Percentiles rank a stretch among this genome's conserved stretches.
Evolutionary conservation across 2,329 filamentous ascomycete genomes (phyloP).

Genomic region (Alternaria solani): DNA sequence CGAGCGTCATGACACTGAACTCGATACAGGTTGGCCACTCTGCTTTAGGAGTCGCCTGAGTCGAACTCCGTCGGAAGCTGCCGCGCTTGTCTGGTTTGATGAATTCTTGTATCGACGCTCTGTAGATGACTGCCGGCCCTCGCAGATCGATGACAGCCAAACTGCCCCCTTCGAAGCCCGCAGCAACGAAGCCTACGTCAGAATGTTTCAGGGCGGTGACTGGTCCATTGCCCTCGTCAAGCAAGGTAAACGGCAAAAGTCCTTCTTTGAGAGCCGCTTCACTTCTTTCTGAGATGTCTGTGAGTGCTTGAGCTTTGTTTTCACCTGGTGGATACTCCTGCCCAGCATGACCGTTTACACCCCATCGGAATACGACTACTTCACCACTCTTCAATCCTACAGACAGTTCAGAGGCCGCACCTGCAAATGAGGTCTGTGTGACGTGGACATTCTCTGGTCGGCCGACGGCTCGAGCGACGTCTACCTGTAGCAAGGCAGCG

Average conservation of each 20-base stretch:
- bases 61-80: constrained; percentile 70
- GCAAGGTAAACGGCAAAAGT: constrained; percentile 78
- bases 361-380: constrained; percentile 86
- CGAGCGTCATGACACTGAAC: constrained; percentile 88
- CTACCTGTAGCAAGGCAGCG: constrained; percentile 78
- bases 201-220: constrained; percentile 83
- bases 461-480: constrained; percentile 82
- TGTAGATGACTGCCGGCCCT: constrained; percentile 84
- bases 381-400: constrained; percentile 86
- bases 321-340: constrained; percentile 65
- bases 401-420: constrained; percentile 83
- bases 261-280: constrained; percentile 81
- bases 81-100: constrained; percentile 77
- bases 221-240: constrained; percentile 83
- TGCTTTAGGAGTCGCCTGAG: constrained; percentile 55
- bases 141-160: constrained; percentile 86
- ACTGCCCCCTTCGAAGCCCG: constrained; percentile 83
- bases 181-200: constrained; percentile 91
- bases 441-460: constrained; percentile 81
- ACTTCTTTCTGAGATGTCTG: constrained; percentile 74
- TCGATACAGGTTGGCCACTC: constrained; percentile 86
- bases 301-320: constrained; percentile 63
- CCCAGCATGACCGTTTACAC: constrained; percentile 76
- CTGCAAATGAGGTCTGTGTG: constrained; percentile 79
- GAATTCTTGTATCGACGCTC: constrained; percentile 75